phyloP scores from a whole-genome alignment of 305 asterid genomes.

The Solanum hybrid region DNA sequence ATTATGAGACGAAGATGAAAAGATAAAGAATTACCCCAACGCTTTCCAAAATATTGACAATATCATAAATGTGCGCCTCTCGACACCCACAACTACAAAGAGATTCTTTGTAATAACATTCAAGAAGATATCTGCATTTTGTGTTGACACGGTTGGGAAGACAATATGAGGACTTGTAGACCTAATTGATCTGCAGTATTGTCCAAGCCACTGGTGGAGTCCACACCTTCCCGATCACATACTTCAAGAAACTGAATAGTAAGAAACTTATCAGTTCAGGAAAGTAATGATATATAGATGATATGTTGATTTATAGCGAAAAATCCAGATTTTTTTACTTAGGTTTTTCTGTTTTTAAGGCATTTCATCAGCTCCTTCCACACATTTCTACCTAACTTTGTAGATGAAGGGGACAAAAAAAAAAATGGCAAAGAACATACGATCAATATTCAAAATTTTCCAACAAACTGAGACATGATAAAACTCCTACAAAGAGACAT shows the following conservation, averaged over 20 bases:
- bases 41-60: conserved; percentile 58
- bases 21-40: conserved; percentile 34
- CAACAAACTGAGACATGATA: neutral
- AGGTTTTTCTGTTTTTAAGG: neutral
- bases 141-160: neutral
- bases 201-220: conserved; percentile 40
- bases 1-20: neutral
- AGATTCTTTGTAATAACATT: neutral
- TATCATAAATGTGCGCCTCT: conserved; percentile 57
- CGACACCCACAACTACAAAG: conserved; percentile 38
- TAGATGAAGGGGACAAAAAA: neutral
- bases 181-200: conserved; percentile 54
- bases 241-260: conserved; percentile 41
- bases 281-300: neutral
- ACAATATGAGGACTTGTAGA: neutral
- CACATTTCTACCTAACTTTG: neutral
- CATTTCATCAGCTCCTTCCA: neutral
- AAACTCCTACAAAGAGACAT: neutral
- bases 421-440: neutral
- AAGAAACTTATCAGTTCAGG: neutral
- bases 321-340: neutral
- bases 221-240: conserved; percentile 47
- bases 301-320: neutral
- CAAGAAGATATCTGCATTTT: neutral
- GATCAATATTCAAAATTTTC: neutral